Percentiles rank a stretch among this genome's conserved stretches.
phyloP scores from a whole-genome alignment of 139 green algal species.

The Raphidocelis subcapitata region DNA sequence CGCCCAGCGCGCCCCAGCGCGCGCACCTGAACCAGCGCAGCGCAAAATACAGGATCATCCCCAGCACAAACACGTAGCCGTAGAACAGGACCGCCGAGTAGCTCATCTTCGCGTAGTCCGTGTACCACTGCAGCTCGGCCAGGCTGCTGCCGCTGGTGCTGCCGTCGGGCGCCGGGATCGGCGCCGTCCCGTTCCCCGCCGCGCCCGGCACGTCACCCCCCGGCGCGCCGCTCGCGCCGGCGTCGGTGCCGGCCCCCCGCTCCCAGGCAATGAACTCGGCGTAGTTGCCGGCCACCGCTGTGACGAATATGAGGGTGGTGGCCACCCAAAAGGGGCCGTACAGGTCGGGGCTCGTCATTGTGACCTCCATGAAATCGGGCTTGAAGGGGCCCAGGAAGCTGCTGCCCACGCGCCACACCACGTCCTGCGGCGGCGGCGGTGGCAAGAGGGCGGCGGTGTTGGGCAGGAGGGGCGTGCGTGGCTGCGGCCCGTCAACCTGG shows the following conservation, averaged over 20 bases:
- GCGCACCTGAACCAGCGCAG: slow-evolving; percentile 45
- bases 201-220: too few species aligned
- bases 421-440: slow-evolving; percentile 46
- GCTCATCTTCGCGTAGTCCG: slow-evolving; percentile 48
- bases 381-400: slow-evolving; percentile 70
- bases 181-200: too few species aligned
- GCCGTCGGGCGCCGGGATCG: too few species aligned
- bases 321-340: slow-evolving; percentile 89
- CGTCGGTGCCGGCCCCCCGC: neutral
- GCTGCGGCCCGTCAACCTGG: neutral
- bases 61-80: slow-evolving; percentile 74
- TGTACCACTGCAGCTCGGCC: slow-evolving; percentile 59
- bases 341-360: slow-evolving; percentile 70
- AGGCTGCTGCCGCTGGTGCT: too few species aligned
- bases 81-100: slow-evolving; percentile 76
- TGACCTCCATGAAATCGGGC: slow-evolving; percentile 74
- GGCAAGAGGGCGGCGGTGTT: too few species aligned
- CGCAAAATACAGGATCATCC: slow-evolving; percentile 45
- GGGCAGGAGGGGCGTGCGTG: too few species aligned
- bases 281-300: slow-evolving; percentile 68
- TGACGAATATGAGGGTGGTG: slow-evolving; percentile 85
- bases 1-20: too few species aligned
- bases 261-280: slow-evolving; percentile 63
- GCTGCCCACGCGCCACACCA: slow-evolving; percentile 64
- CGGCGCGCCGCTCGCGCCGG: too few species aligned